Evolutionary conservation across 2,329 filamentous ascomycete species (phyloP), one percentile per base, ranked within the genome.

Genomic region (Teratosphaeria zuluensis): DNA sequence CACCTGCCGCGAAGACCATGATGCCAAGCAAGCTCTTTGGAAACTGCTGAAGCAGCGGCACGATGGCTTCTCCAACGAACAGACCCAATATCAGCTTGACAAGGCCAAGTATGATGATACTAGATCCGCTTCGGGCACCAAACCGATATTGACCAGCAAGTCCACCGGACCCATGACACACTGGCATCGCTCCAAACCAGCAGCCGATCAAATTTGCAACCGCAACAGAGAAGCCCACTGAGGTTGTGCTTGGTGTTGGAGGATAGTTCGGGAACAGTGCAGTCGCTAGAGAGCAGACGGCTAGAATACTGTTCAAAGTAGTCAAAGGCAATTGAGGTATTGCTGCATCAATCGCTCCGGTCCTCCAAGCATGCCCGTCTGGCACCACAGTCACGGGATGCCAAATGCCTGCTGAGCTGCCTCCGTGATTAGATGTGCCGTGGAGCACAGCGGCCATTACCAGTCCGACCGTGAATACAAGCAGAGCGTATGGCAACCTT

Each of bases 111-210:
- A 95, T 70, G 56, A 96, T 84, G 61, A 96, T 81, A 65, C 87
- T 91, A 0, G 90, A 84, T 9, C 92, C 92, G 60, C 89, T 95
- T 54, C 92, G 85, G 4, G 92, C 92, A 0, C 92, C 92, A 65
- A 97, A 97, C 4, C 90, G 85, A 72, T 90, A 90, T 71, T 97
- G 92, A 0, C 88, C 94, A 4, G 94, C 94, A 0, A 97, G 78
- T 0, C 92, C 92, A 2, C 92, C 92, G 0, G 90, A 90, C 4
- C 92, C 92, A 70, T 97, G 94, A 69, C 94, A 97, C 3, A 94
- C 85, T 2, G 92, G 94, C 94, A 96, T 97, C 4, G 88, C 88
- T 54, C 92, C 92, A 67, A 96, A 95, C 89, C 90, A 95, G 67
- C 89, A 92, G 16, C 88, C 88, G 1, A 88, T 72, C 3, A 96